Evolutionary conservation across 495 filamentous ascomycete genomes (phyloP), one percentile per base, ranked within the genome.

Genomic region (Xylaria curta): DNA sequence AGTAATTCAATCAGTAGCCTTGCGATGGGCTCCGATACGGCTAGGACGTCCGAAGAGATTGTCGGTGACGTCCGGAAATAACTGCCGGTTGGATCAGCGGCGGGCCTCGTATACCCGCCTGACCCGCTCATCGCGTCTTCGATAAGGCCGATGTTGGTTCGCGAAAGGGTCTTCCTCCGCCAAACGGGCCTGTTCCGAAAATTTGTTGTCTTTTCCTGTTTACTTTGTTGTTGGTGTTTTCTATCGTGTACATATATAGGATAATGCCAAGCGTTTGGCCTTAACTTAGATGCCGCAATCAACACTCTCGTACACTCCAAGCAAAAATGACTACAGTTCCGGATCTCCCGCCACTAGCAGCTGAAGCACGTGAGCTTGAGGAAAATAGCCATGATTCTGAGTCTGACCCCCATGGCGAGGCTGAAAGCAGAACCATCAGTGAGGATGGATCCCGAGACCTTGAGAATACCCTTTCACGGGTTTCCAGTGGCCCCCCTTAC

Each of bases 401-500:
- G 9, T 53, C n/a, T 17, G 59, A 42, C 19, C 4, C 44, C 38
- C 68, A 40, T 4, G 36, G 56, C 0, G 59, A 56, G 21, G 31
- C 24, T 2, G 59, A n/a, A 63, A 70, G 26, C 68, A 26, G 1
- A 31, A 44, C 3, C 28, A 15, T 33, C 24, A 64, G 59, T 19
- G 59, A 70, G 4, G 78, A 77, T 26, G 53, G 66, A 26, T 59
- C 64, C 44, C 71, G 12, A 46, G 74, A 75, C 56, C 71, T 79
- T 31, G 77, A 77, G 59, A 42, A 47, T 51, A 70, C 59, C 33
- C 75, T 82, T 12, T 79, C 71, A 6, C 81, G 75, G 13, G 77
- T 80, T n/a, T 75, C 81, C 9, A 82, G 77, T 44, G 80, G 81
- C 3, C 82, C 81, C 2, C 79, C 81, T 17, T 88, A 91, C 78